These are phyloP conservation scores for Lactifluus volemus DNA, from an alignment of 768 basidiomycete genomes.

Conservation along the genomic window DNA sequence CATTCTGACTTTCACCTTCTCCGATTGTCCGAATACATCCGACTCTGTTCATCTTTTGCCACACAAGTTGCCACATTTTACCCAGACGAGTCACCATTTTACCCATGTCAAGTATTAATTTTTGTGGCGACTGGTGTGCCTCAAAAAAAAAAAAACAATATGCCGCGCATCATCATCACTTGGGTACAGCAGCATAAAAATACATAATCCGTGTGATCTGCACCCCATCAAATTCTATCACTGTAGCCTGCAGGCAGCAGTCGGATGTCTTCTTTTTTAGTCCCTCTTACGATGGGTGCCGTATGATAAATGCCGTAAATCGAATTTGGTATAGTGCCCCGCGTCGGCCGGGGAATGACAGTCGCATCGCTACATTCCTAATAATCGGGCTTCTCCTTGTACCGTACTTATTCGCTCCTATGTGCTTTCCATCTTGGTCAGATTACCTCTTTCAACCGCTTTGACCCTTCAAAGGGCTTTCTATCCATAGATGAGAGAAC, in stretches of 20 bases:
- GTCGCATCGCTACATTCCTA: not conserved
- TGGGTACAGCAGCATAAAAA: not conserved
- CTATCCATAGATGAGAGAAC: too few relatives aligned
- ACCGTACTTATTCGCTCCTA: not conserved
- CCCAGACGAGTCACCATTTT: not conserved
- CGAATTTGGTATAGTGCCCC: not conserved
- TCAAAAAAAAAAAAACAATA: conserved; percentile 1
- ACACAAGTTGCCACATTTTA: not conserved
- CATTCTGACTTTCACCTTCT: not conserved
- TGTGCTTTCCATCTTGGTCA: not conserved
- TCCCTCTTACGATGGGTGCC: not conserved
- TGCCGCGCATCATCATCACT: not conserved
- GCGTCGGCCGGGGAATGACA: not conserved
- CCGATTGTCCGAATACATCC: not conserved
- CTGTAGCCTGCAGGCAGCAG: not conserved
- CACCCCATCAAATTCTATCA: not conserved
- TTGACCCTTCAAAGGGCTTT: not conserved
- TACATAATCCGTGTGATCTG: conserved; percentile 4
- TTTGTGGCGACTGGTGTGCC: not conserved
- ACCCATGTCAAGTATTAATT: too few relatives aligned
- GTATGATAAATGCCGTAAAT: not conserved
- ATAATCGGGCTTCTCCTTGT: not conserved
- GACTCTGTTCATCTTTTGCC: not conserved
- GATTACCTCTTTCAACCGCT: not conserved
- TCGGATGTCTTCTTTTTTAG: not conserved